phyloP scores from a whole-genome alignment of 78 protist species.

The Tieghemostelium lacteum region DNA sequence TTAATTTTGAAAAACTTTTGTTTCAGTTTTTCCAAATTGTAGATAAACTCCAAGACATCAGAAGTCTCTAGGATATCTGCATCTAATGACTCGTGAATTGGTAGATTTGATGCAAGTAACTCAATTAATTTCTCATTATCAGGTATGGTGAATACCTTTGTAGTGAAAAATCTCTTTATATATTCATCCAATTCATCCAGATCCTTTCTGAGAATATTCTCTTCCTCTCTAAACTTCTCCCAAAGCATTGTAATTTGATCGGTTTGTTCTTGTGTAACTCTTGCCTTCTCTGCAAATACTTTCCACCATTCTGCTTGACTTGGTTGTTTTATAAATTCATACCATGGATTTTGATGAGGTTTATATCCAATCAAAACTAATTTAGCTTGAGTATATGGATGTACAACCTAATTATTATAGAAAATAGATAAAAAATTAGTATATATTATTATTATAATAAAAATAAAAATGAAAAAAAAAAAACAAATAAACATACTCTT shows the following conservation, averaged over 20 bases:
- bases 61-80: conserved; percentile 21
- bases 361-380: conserved; percentile 54
- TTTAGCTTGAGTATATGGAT: conserved; percentile 71
- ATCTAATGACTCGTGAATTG: conserved; percentile 34
- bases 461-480: background rate
- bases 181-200: conserved; percentile 48
- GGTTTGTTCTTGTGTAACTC: conserved; percentile 30
- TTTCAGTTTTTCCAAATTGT: conserved; percentile 57
- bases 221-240: conserved; percentile 37
- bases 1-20: conserved; percentile 58
- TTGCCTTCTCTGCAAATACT: conserved; percentile 40
- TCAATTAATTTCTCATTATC: conserved; percentile 14
- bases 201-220: conserved; percentile 14
- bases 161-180: conserved; percentile 48
- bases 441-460: background rate
- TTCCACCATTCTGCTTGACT: conserved; percentile 62
- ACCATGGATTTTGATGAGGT: conserved; percentile 67
- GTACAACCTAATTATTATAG: conserved; percentile 36
- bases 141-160: conserved; percentile 37
- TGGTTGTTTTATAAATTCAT: conserved; percentile 44
- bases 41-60: conserved; percentile 61
- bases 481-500: conserved; percentile 25
- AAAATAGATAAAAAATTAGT: background rate
- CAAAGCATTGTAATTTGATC: conserved; percentile 39
- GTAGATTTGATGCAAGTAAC: background rate